Base-by-base conservation (phyloP, 495 filamentous ascomycete species). In the Xylaria intraflava region DNA sequence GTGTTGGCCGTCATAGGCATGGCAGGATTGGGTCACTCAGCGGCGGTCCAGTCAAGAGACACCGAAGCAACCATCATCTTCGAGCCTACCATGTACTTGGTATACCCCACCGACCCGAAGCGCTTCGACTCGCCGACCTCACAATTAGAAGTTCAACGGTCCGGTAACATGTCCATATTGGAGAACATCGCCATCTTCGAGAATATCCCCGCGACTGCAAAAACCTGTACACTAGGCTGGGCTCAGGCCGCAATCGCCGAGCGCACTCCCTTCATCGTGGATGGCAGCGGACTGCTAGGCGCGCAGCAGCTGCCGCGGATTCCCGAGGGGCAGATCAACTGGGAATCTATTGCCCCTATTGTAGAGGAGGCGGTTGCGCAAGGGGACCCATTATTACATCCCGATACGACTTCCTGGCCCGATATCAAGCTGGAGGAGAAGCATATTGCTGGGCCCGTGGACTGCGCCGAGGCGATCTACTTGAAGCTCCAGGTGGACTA, bases 21-120 rank as follows among this genome's bases (percentile, higher is more conserved):
- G 33, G 24, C 51, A 22, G 19, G 14, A 26, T 24, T 44, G 30
- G 31, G 17, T 14, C 33, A 27, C 20, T 17, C 31, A 33, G 2
- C 24, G 7, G 3, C 29, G 10, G 31, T 31, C n/a, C 47, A 27
- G 16, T 10, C 16, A 7, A n/a, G 17, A 9, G 88, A 81, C 49
- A 78, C 72, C 56, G 82, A 78, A 49, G 82, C 71, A 24, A 75
- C 59, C 5, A 71, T 72, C 10, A 69, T 73, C 12, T 78, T 77
- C 24, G 68, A 72, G 48, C 78, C 78, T 50, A 81, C 77, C 3
- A 77, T 72, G 49, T 65, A 64, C 45, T 65, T 61, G 43, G 61
- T 58, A 4, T 86, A 80, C 49, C 84, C 78, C 2, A 73, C 74
- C 30, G 65, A 72, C 23, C 76, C 75, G 17, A 73, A 68, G 3